Conservation (phyloP, 2,329 filamentous ascomycete genomes). For the Thielaviopsis cerberus region DNA sequence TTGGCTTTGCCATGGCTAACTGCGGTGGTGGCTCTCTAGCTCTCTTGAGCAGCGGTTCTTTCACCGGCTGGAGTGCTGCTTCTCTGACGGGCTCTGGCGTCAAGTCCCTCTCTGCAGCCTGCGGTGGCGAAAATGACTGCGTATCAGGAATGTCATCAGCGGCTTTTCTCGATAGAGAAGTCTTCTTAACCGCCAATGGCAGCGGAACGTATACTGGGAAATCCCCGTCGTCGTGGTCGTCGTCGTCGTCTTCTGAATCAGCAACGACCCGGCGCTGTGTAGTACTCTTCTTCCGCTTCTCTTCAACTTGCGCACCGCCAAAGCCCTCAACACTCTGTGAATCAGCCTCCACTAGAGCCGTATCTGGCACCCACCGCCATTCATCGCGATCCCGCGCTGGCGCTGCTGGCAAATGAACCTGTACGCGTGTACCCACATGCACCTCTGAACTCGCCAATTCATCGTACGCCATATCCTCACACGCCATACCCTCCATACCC, state of each 20-base stretch:
- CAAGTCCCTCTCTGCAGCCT: neutral
- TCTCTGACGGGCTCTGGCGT: neutral
- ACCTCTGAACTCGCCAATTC: neutral
- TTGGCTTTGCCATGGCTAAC: neutral
- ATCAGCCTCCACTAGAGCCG: neutral
- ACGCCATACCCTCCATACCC: neutral
- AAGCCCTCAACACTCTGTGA: neutral
- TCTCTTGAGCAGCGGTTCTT: neutral
- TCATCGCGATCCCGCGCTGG: neutral
- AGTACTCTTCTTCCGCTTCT: neutral
- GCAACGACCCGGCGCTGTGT: conserved; percentile 2
- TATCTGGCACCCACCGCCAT: neutral
- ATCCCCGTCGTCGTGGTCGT: conserved; percentile 9
- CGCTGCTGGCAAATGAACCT: neutral
- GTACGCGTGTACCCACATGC: neutral
- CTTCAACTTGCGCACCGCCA: neutral
- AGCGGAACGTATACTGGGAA: neutral
- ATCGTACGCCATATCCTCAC: neutral
- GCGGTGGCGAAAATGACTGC: conserved; percentile 14
- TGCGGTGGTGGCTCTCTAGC: neutral
- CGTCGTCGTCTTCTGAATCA: conserved; percentile 7
- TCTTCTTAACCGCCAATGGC: neutral
- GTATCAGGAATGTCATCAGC: conserved; percentile 12
- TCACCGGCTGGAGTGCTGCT: neutral
- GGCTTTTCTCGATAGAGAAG: neutral